Evolutionary conservation across 23 red algal genomes (phyloP).

Genomic region (Agarophyton chilense): DNA sequence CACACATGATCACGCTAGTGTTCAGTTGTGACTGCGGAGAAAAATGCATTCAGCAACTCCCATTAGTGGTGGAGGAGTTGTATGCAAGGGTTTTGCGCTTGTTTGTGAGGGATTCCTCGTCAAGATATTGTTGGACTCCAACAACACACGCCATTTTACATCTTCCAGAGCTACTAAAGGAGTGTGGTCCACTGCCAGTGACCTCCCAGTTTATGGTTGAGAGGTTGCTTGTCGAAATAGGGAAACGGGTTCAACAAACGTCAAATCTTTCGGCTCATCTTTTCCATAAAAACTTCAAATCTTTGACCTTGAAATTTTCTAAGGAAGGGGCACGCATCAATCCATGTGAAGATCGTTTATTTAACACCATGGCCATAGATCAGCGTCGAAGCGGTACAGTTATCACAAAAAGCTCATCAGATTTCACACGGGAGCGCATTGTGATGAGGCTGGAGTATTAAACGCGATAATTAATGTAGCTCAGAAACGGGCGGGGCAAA

Average conservation of each 20-base stretch:
- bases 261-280: not conserved
- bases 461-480: too few relatives aligned
- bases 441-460: too few relatives aligned
- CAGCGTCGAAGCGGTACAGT: too few relatives aligned
- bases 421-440: too few relatives aligned
- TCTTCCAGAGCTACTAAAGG: conserved; percentile 7
- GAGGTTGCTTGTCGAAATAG: not conserved
- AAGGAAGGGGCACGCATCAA: too few relatives aligned
- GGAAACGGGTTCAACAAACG: conserved; percentile 3
- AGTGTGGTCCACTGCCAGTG: not conserved
- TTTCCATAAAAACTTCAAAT: conserved; percentile 18
- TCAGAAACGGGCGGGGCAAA: too few relatives aligned
- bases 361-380: too few relatives aligned
- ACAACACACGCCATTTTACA: conserved; percentile 15
- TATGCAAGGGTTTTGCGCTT: not conserved
- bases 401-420: too few relatives aligned
- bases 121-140: not conserved
- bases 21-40: not conserved
- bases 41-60: not conserved
- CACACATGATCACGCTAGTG: not conserved
- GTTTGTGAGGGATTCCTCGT: not conserved
- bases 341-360: too few relatives aligned
- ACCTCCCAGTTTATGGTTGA: conserved; percentile 2
- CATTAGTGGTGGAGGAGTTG: not conserved
- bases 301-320: not conserved